Evolutionary conservation across 2,329 filamentous ascomycete species (phyloP), one percentile per base, ranked within the genome.

Genomic region (Pestalotiopsis sp.): DNA sequence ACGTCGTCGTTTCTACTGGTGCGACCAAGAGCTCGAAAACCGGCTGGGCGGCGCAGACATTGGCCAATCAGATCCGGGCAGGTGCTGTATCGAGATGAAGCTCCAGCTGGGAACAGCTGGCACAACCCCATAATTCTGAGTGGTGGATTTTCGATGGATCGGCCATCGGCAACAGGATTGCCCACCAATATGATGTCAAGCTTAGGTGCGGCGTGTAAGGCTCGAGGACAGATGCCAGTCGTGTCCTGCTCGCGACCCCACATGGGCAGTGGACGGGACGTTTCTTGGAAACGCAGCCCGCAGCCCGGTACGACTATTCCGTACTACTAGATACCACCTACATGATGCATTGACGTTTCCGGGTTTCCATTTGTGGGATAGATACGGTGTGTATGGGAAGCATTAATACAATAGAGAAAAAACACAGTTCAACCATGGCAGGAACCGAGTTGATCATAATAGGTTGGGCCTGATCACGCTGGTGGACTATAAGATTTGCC

Each of bases 151-250:
- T 49, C 39, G 23, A 25, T 25, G 39, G 62, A 65, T 65, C 62
- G 62, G 62, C 6, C 62, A 65, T 65, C 62, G 62, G 62, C 62
- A 45, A 39, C 31, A 36, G 27, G 27, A 25, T 45, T 25, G n/a
- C 23, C 38, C 62, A 65, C 62, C 62, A 65, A 65, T 65, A 65
- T 65, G 62, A 65, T 65, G 62, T 65, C 62, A 65, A 49, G 62
- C 39, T 52, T 49, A n/a, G 39, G 17, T 20, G 11, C 6, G 14
- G 38, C 39, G n/a, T 27, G 9, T 5, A 14, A 31, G 49, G n/a
- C 62, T 52, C 62, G 23, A 27, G 12, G n/a, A 39, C n/a, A n/a
- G 36, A 62, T 65, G 39, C 41, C 41, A 41, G 62, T 39, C 20
- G 12, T n/a, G 45, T 52, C 45, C 45, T 52, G 45, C 45, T 23